Percentiles rank a stretch among this genome's conserved stretches.
phyloP scores from a whole-genome alignment of 352 stramenopile genomes.

The Phytophthora meadii region DNA sequence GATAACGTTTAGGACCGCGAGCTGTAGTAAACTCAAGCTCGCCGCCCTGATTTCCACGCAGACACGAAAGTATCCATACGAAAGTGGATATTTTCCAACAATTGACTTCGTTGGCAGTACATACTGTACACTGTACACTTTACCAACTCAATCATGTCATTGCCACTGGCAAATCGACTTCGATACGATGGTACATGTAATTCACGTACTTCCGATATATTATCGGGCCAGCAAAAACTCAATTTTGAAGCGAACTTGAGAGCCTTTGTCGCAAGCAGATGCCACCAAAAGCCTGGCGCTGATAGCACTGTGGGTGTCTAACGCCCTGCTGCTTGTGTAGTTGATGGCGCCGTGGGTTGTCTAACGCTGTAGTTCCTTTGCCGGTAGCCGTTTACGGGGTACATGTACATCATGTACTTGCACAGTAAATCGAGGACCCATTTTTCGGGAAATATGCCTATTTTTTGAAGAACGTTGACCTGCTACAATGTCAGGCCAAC shows the following conservation, averaged over 20 bases:
- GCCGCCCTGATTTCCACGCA: not conserved
- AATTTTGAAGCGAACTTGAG: too few species aligned
- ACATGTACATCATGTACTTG: not conserved
- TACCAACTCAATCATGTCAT: too few species aligned
- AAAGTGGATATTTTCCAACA: not conserved
- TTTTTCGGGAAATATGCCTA: not conserved
- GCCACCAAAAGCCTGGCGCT: too few species aligned
- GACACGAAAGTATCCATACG: not conserved
- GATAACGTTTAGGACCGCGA: too few species aligned
- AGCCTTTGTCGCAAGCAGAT: not conserved
- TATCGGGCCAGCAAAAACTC: too few species aligned
- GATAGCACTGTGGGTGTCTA: too few species aligned
- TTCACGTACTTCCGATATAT: too few species aligned
- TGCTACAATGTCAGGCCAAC: not conserved
- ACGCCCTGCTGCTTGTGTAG: too few species aligned
- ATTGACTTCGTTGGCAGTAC: not conserved
- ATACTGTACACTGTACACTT: too few species aligned
- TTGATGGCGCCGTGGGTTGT: too few species aligned
- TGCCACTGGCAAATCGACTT: too few species aligned
- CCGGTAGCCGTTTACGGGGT: not conserved
- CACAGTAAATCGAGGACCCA: not conserved
- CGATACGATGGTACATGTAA: too few species aligned
- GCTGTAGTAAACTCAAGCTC: not conserved
- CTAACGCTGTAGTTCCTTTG: not conserved
- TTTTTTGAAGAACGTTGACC: not conserved